Conservation (phyloP, 2,329 filamentous ascomycete genomes). For the Fusarium pseudoanthophilum region DNA sequence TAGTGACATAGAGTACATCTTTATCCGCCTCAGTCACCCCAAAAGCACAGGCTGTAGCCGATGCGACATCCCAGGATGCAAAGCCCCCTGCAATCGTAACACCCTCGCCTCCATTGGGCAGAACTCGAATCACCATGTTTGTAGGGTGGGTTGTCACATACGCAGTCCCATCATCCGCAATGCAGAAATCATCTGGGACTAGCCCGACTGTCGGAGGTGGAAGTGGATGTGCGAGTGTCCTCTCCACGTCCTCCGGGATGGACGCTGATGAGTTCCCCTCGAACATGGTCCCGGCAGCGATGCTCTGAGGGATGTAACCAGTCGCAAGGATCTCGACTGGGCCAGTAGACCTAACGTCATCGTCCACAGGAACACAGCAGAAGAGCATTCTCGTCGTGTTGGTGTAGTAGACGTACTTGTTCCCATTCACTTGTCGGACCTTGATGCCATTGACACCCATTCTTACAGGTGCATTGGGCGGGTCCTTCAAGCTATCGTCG, state of each 20-base stretch:
- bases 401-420: too few relatives aligned
- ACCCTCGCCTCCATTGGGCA: too few relatives aligned
- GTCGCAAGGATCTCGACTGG: neutral
- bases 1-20: too few relatives aligned
- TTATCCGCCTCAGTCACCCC: too few relatives aligned
- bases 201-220: neutral
- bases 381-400: neutral
- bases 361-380: neutral
- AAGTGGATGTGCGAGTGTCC: neutral
- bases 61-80: too few relatives aligned
- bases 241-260: neutral
- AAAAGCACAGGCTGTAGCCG: too few relatives aligned
- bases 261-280: neutral
- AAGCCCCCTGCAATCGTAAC: too few relatives aligned
- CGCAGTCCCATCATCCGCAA: fast-evolving
- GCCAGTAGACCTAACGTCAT: fast-evolving
- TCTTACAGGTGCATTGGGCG: too few relatives aligned
- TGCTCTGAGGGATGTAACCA: neutral
- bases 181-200: neutral
- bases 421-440: too few relatives aligned
- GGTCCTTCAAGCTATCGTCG: too few relatives aligned
- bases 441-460: too few relatives aligned
- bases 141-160: neutral
- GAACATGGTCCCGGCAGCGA: neutral
- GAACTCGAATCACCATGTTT: too few relatives aligned